A percentile compares a stretch with the other conserved stretches of the same genome.
Evolutionary conservation across 148 eudicot species (phyloP).

Genomic region (Amaranthus palmeri): DNA sequence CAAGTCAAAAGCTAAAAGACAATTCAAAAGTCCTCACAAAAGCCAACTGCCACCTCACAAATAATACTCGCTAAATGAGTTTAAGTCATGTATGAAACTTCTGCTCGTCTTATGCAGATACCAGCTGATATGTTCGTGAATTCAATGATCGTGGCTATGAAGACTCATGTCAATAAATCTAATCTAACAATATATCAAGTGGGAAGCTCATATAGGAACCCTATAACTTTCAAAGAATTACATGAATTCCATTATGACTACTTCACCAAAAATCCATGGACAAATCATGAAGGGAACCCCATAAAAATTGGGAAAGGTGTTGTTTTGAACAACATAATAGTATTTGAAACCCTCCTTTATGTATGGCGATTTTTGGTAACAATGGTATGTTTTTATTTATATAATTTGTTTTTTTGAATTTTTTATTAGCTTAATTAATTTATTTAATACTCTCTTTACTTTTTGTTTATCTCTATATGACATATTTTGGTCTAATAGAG

Average conservation of each 20-base stretch:
- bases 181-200: conserved; percentile 1
- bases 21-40: no score
- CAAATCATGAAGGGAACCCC: neutral
- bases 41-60: no score
- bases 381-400: neutral
- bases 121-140: conserved; percentile 72
- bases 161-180: conserved; percentile 22
- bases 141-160: conserved; percentile 49
- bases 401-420: no score
- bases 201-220: conserved; percentile 1
- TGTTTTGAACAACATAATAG: neutral
- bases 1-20: no score
- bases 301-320: neutral
- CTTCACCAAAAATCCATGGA: neutral
- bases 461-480: no score
- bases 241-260: neutral
- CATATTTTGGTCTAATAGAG: no score
- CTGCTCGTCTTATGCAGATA: conserved; percentile 43
- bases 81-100: no score
- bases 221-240: neutral
- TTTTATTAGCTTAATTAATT: no score
- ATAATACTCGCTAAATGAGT: no score
- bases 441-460: no score
- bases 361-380: neutral
- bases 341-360: neutral